Evolutionary conservation across 2,329 filamentous ascomycete genomes (phyloP), one percentile per base, ranked within the genome.

Genomic region (Exophiala spinifera): DNA sequence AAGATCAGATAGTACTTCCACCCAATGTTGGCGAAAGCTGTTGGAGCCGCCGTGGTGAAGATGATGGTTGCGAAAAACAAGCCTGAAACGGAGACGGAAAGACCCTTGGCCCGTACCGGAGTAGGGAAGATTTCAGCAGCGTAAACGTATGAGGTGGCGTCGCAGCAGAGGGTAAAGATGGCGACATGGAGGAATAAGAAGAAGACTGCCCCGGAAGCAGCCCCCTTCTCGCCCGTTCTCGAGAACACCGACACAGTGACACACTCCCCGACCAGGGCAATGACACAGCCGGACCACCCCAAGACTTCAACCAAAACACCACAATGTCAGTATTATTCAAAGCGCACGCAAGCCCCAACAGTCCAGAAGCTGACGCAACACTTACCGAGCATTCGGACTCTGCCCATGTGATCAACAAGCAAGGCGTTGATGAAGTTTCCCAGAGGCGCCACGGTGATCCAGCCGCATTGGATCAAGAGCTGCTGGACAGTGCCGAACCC

Each of bases 231-330:
- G 0, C 70, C 53, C 15, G 82, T 72, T 5, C 75, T 76, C 1
- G 72, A 73, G 2, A 67, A 75, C 37, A 68, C 77, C 43, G 71
- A 80, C 62, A 71, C 73, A 62, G 79, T 76, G 4, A 75, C 78
- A 13, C 46, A 28, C 19, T 55, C 67, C 3, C 66, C 67, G 15
- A 67, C 62, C 15, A 62, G 42, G 53, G 68, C 68, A 33, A 70
- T 59, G 49, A 61, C n/a, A 67, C 65, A 25, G 56, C 61, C 15
- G 67, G 61, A 14, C 67, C 64, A 31, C 68, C 69, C 68, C 68
- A 71, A 55, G 28, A 31, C 28, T 31, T 6, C 10, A 25, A 25
- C 23, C 23, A 7, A 25, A 25, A 25, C 23, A 25, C 23, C 23
- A 25, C 23, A 25, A 25, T 25, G 23, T 25, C 23, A 25, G 23